These are phyloP conservation scores for Penicillium macrosclerotiorum DNA, from an alignment of 495 filamentous ascomycete genomes.

Conservation along the genomic window DNA sequence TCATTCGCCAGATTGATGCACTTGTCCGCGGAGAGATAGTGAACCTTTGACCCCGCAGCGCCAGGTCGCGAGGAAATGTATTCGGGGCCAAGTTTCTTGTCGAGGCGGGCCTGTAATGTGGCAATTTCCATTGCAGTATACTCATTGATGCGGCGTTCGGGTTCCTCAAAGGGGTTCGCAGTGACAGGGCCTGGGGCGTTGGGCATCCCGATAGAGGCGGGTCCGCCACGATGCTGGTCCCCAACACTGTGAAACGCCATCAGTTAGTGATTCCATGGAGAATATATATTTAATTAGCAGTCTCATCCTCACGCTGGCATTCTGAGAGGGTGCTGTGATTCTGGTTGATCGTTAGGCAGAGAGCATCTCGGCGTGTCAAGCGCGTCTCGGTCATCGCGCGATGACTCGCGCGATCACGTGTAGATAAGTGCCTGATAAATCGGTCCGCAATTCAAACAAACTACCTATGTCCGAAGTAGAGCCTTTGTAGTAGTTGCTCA, in stretches of 20 bases:
- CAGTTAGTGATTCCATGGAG: conserved; percentile 15
- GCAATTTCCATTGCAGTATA: conserved; percentile 91
- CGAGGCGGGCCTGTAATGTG: conserved; percentile 77
- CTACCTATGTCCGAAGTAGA: too few species aligned
- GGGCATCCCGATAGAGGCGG: conserved; percentile 37
- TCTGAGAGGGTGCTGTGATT: conserved; percentile 7
- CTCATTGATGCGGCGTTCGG: conserved; percentile 61
- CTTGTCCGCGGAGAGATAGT: conserved; percentile 91
- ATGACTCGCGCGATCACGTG: conserved; percentile 45
- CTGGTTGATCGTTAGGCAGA: conserved; percentile 6
- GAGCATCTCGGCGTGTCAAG: conserved; percentile 16
- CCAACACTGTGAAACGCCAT: conserved; percentile 59
- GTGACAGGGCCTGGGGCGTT: conserved; percentile 30
- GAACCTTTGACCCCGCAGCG: conserved; percentile 76
- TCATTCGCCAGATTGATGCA: conserved; percentile 95
- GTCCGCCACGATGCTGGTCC: conserved; percentile 65
- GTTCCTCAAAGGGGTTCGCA: conserved; percentile 77
- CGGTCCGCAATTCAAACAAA: too few species aligned
- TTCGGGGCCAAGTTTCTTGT: conserved; percentile 95
- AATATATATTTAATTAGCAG: neutral
- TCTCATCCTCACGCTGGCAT: conserved; percentile 48
- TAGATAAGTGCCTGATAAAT: conserved; percentile 18
- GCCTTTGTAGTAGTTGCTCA: neutral
- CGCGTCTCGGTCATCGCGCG: conserved; percentile 30
- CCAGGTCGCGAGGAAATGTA: conserved; percentile 86